Conservation (phyloP, 768 basidiomycete species). For the Vararia minispora region DNA sequence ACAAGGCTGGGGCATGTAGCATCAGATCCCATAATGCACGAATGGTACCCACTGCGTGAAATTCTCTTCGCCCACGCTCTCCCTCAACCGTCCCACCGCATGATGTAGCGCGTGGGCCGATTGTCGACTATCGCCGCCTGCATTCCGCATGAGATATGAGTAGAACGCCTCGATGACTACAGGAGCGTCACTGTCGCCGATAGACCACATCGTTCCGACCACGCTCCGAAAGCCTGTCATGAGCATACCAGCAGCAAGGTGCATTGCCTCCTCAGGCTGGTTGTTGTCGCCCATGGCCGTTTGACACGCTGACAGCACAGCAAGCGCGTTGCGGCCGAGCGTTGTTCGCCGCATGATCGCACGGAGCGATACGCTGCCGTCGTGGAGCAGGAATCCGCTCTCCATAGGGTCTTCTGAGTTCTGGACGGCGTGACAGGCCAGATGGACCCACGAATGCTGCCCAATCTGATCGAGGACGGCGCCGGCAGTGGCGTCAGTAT, state of each 20-base stretch:
- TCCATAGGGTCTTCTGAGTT: constrained; percentile 1
- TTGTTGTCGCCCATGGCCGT: constrained; percentile 2
- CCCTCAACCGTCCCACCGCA: no score
- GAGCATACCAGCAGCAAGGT: constrained; percentile 13
- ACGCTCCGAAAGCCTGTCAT: constrained; percentile 7
- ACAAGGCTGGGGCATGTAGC: no score
- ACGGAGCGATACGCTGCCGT: constrained; percentile 6
- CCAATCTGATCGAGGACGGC: neutral
- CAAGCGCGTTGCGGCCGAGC: constrained; percentile 8
- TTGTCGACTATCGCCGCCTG: no score
- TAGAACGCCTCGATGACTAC: constrained; percentile 3
- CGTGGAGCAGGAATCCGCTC: constrained; percentile 3
- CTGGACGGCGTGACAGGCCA: constrained; percentile 7
- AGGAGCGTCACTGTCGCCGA: constrained; percentile 9
- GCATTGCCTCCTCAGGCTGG: constrained; percentile 9
- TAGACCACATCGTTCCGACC: constrained; percentile 11
- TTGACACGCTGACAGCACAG: constrained; percentile 9
- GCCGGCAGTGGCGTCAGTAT: neutral
- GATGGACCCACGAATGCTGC: constrained; percentile 2
- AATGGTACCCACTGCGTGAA: no score
- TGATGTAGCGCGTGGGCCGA: no score
- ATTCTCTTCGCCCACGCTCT: no score
- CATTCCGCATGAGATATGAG: no score
- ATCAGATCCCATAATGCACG: no score
- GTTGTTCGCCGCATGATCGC: constrained; percentile 2